Evolutionary conservation across 2,329 filamentous ascomycete genomes (phyloP), one percentile per base, ranked within the genome.

Genomic region (Pyricularia sp.): DNA sequence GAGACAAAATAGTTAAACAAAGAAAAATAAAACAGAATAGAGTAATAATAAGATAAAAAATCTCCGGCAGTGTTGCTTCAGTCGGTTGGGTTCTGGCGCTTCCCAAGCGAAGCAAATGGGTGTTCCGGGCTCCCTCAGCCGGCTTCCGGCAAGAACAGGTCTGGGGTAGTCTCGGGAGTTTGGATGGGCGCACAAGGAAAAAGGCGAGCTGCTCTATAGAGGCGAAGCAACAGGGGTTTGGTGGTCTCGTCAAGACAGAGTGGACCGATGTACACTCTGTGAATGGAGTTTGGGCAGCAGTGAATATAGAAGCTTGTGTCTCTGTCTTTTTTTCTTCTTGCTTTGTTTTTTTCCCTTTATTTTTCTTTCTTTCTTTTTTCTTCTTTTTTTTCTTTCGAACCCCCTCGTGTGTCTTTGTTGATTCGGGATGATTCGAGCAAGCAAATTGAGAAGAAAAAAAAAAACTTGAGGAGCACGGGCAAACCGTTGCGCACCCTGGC

Each of bases 191-290:
- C 62, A 63, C 62, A 55, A 63, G 28, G 19, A 62, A 62, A 28
- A 33, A 62, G 33, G 61, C 61, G 61, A 62, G 61, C 72, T 75
- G 72, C 67, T 62, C 26, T 64, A 49, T 49, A 49, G 44, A 65
- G 64, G 64, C 59, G 64, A 65, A 44, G 64, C n/a, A 24, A 28
- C 53, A 28, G 53, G 53, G 53, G 49, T 24, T 24, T 24, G n/a
- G 33, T 35, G 40, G 40, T 49, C 19, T 49, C 53, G 10, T 28
- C n/a, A 57, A 57, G 53, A 57, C 53, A 24, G 53, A 24, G 24
- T 57, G 22, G n/a, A 57, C 53, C n/a, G 53, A 49, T 49, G 40
- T 19, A n/a, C 16, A 49, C 40, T 49, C 40, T 49, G 13, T 44
- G 40, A 49, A n/a, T 49, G 16, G 19, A 49, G 40, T 49, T 49